Percentiles rank a stretch among this genome's conserved stretches.
These are phyloP conservation scores for Magnolia sinica DNA, from an alignment of 164 flowering plant genomes.

Conservation along the genomic window DNA sequence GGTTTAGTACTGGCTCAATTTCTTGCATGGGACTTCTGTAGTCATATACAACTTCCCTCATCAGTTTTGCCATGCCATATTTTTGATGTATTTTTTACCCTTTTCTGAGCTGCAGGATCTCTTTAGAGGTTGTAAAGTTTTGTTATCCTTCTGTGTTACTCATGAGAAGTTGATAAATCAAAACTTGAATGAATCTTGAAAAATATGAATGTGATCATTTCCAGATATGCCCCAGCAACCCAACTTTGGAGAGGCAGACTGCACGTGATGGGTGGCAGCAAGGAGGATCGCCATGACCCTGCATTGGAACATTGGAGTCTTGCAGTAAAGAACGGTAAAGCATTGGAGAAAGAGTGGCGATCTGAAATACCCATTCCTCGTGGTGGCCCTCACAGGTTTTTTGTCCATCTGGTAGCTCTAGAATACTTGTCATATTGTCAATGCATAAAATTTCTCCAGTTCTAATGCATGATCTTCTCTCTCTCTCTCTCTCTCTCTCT, in stretches of 20 bases:
- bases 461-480: neutral
- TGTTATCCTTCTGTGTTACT: too few species aligned
- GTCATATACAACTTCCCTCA: too few species aligned
- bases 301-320: conserved; percentile 92
- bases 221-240: conserved; percentile 97
- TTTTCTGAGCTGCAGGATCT: too few species aligned
- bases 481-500: too few species aligned
- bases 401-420: neutral
- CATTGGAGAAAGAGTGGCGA: conserved; percentile 75
- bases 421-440: neutral
- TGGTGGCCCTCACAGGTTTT: conserved; percentile 97
- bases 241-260: conserved; percentile 97
- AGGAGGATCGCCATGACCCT: conserved; percentile 84
- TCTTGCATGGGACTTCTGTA: too few species aligned
- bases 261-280: conserved; percentile 99
- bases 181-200: neutral
- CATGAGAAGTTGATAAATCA: neutral
- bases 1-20: too few species aligned
- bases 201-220: neutral
- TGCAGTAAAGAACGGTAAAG: conserved; percentile 85
- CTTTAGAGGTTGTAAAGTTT: too few species aligned
- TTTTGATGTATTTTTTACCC: too few species aligned
- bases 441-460: neutral
- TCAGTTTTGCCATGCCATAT: too few species aligned
- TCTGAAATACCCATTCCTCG: conserved; percentile 86